Base-by-base conservation (phyloP, 2,329 filamentous ascomycete species). In the Niveomyces coronatus region DNA sequence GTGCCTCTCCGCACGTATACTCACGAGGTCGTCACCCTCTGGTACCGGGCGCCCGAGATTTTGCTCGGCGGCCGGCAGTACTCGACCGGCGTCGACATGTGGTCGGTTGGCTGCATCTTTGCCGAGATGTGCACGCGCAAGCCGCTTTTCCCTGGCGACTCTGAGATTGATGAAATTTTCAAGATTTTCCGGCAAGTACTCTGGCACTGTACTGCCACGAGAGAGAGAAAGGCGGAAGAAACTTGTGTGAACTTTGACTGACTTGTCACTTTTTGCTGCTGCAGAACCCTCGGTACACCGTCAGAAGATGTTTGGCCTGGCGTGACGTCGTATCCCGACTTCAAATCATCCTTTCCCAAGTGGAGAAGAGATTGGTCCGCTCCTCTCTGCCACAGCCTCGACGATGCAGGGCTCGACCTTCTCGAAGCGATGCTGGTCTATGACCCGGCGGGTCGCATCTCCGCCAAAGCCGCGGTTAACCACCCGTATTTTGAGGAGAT, bases 61-160 rank as follows among this genome's bases (percentile, higher is more conserved):
- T 71, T 94, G 15, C 76, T 94, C 2, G 87, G 87, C 55, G 86
- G 87, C 41, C 79, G 87, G 37, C 86, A 94, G 59, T 94, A 94
- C 65, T 91, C 85, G 11, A 94, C 87, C 11, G 87, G 87, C 41
- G 86, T 94, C 29, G 87, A 94, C 55, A 94, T 94, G 84, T 94
- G 87, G 87, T 91, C 85, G 22, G 80, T 88, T 35, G 87, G 87
- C 45, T 91, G 86, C 60, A 94, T 94, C 61, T 94, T 94, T 59
- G 87, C 88, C 9, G 87, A 94, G 62, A 94, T 94, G 88, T 93
- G 85, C 63, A 94, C 87, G 2, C 77, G 85, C 53, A 94, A 93
- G 64, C 86, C 87, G 5, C 70, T 94, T 30, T 94, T 94, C 68
- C 86, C 87, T 10, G 87, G 87, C 42, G 87, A 94, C 57, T 91